These are phyloP conservation scores for Talaromyces wortmannii DNA, from an alignment of 495 filamentous ascomycete genomes.

Conservation along the genomic window DNA sequence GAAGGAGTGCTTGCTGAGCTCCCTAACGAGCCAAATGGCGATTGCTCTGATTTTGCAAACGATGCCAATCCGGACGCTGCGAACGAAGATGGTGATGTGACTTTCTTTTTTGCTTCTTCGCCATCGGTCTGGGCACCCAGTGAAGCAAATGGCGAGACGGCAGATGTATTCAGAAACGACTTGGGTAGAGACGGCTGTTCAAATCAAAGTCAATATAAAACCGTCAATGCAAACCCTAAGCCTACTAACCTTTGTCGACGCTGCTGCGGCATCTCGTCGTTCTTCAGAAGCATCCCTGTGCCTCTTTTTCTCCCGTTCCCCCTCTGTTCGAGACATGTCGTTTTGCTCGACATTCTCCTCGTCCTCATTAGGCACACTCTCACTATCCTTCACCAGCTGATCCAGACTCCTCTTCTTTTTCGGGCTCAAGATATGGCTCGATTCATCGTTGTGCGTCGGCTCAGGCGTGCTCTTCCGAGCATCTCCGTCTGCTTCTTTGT, in stretches of 20 bases:
- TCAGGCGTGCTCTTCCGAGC: slow-evolving; percentile 5
- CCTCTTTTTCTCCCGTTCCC: slow-evolving; percentile 39
- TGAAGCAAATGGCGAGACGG: slow-evolving; percentile 42
- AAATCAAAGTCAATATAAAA: not conserved
- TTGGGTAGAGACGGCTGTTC: slow-evolving; percentile 34
- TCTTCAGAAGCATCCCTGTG: slow-evolving; percentile 39
- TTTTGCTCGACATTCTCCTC: slow-evolving; percentile 14
- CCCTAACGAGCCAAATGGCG: slow-evolving; percentile 49
- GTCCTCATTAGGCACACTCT: slow-evolving; percentile 10
- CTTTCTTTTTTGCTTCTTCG: slow-evolving; percentile 9
- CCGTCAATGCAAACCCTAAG: not conserved
- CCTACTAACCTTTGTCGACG: slow-evolving; percentile 1
- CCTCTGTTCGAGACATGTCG: slow-evolving; percentile 13
- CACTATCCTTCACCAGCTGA: slow-evolving; percentile 33
- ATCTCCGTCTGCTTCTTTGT: slow-evolving; percentile 3
- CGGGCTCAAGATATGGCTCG: slow-evolving; percentile 20
- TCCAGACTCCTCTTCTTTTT: slow-evolving; percentile 49
- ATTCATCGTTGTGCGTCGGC: slow-evolving; percentile 1
- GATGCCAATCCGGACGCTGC: slow-evolving; percentile 43
- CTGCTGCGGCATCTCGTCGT: slow-evolving; percentile 3
- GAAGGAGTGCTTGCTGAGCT: slow-evolving; percentile 26
- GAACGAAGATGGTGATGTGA: slow-evolving; percentile 45
- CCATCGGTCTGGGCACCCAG: slow-evolving; percentile 18
- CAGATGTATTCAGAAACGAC: slow-evolving; percentile 47
- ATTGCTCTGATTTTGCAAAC: slow-evolving; percentile 46